Evolutionary conservation across 2,329 filamentous ascomycete genomes (phyloP).

Genomic region (Zalaria sp.): DNA sequence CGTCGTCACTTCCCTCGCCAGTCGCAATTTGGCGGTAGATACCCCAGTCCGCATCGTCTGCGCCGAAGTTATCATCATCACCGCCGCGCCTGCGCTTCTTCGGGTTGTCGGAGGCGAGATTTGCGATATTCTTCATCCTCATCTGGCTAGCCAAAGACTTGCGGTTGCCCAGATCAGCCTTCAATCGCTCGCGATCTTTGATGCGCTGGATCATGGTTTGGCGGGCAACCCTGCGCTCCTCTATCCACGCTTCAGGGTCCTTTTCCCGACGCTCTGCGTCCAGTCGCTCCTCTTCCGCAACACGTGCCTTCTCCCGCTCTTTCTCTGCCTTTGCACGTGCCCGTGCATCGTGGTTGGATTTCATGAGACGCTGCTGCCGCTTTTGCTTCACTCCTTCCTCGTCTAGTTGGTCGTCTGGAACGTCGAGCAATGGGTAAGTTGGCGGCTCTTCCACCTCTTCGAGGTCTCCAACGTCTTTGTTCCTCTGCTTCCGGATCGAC

Average conservation of each 20-base stretch:
- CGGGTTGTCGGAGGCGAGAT: constrained; percentile 80
- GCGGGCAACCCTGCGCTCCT: constrained; percentile 63
- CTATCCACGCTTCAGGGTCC: constrained; percentile 75
- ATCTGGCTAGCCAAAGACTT: constrained; percentile 94
- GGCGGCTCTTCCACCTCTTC: constrained; percentile 65
- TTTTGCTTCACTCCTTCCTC: constrained; percentile 87
- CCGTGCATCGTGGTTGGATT: constrained; percentile 86
- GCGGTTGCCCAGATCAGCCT: constrained; percentile 87
- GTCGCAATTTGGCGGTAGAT: constrained; percentile 89
- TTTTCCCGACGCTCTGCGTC: constrained; percentile 75
- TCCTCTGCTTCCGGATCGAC: constrained; percentile 75
- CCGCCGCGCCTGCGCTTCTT: constrained; percentile 79
- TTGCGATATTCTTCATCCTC: constrained; percentile 96
- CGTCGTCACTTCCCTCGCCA: constrained; percentile 68
- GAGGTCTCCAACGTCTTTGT: constrained; percentile 78
- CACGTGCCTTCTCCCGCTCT: constrained; percentile 73
- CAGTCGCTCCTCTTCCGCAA: constrained; percentile 68
- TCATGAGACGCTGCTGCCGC: constrained; percentile 79
- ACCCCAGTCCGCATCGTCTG: constrained; percentile 95
- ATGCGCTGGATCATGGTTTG: constrained; percentile 62
- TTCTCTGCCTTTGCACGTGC: constrained; percentile 94
- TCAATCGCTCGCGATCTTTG: constrained; percentile 84
- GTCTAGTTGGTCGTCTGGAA: constrained; percentile 84
- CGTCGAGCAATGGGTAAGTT: constrained; percentile 75
- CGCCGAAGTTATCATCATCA: constrained; percentile 92